Conservation (phyloP, 2,329 filamentous ascomycete genomes). For the Pseudogymnoascus sp. region DNA sequence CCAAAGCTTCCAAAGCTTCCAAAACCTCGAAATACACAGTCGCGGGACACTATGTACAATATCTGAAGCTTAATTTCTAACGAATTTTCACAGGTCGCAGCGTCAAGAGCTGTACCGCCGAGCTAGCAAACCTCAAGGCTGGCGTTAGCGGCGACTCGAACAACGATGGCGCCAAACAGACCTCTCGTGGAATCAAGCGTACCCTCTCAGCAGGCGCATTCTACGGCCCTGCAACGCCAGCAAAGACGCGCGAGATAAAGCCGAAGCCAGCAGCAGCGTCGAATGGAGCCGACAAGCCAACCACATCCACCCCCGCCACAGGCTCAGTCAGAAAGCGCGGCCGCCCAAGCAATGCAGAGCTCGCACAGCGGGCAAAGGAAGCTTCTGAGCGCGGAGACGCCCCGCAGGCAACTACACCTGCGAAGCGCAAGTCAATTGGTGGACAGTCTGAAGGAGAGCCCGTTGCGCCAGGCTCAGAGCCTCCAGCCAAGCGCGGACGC, state of each 20-base stretch:
- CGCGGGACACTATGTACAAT: background rate
- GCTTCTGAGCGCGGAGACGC: background rate
- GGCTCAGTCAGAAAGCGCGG: constrained; percentile 11
- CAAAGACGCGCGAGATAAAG: background rate
- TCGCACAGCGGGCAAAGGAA: constrained; percentile 10
- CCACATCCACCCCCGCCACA: background rate
- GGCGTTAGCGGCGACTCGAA: background rate
- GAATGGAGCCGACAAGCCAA: constrained; percentile 5
- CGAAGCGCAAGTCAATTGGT: background rate
- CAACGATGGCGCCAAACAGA: background rate
- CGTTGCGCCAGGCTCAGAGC: background rate
- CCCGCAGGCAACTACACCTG: background rate
- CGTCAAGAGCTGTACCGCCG: background rate
- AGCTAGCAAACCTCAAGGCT: background rate
- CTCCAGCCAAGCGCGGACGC: constrained; percentile 6
- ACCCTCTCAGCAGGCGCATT: background rate
- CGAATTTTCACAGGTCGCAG: background rate
- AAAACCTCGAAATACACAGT: background rate
- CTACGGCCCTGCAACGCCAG: background rate
- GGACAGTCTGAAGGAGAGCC: background rate
- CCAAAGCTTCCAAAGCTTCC: background rate
- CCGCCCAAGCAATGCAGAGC: constrained; percentile 12
- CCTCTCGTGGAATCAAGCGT: background rate
- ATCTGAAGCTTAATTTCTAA: background rate
- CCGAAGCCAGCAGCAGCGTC: constrained; percentile 2